Evolutionary conservation across 768 basidiomycete species (phyloP), one percentile per base, ranked within the genome.

Genomic region (Suillus placidus): DNA sequence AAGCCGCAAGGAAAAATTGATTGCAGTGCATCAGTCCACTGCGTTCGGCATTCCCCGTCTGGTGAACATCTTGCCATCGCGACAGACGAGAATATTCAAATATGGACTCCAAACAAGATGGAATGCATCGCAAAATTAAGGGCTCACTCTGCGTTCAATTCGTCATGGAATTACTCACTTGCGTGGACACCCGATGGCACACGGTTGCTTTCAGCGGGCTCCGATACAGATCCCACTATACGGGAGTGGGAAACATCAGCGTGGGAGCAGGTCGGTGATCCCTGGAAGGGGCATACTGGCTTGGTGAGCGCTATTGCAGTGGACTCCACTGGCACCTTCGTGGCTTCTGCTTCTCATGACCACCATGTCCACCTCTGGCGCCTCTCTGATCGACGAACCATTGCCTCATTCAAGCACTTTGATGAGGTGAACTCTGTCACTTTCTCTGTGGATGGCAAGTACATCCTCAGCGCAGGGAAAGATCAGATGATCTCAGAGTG

Each of bases 221-320:
- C 47, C 8, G 34, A 35, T 4, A 9, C 34, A 5, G 47, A 47
- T 47, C 47, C 47, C 13, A n/a, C 20, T 6, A 23, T 56, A 56
- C 55, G 55, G 12, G 55, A 56, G 34, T 56, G 55, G 55, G 55
- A 56, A 14, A 6, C 55, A 56, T 37, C 13, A n/a, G 23, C 34
- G 10, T 56, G 55, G 55, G 2, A 32, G 26, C 30, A 52, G 51
- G 51, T 32, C 7, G 30, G 30, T 3, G 14, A 52, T 8, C 14
- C 30, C 1, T 52, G 26, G 47, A n/a, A 12, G 4, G 47, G 23
- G 3, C 47, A 49, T 49, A 23, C 47, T 23, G 23, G 26, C 10
- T 3, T 0, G 1, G 6, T 49, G 9, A 10, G 7, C 4, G 47
- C 23, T 10, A 10, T 49, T 49, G 47, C 30, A 16, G 6, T 18